Evolutionary conservation across 169 alveolate genomes (phyloP), one percentile per base, ranked within the genome.

Genomic region (Eimeria sp.): DNA sequence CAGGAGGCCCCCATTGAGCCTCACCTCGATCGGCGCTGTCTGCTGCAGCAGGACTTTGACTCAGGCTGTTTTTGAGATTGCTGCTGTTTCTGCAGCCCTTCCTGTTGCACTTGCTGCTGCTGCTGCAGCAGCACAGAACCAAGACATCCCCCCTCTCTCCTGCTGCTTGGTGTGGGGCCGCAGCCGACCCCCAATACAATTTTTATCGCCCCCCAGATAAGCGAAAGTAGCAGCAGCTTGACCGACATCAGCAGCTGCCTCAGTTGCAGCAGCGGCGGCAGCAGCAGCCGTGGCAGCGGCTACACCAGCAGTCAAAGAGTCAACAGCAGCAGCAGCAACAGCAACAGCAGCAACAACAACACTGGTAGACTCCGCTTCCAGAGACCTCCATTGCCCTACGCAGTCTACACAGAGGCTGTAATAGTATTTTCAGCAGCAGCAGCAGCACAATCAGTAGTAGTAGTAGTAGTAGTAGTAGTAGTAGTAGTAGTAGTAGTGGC

Each of bases 131-230:
- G 87, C 61, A 76, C 61, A 43, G 57, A 27, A 76, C 22, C 49
- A 47, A 76, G 87, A 72, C 87, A 76, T 61, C 87, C 18, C 18
- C 61, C 22, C 34, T 34, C 63, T 43, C 87, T 34, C 16, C 7
- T 76, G 61, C 65, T 43, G 87, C 87, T 34, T 11, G 65, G 87
- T 76, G 87, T 76, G 87, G 87, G 87, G 87, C 61, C 61, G 87
- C 87, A 43, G 40, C 65, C 61, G 65, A 76, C 87, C 45, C 87
- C 65, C 14, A 27, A 25, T 27, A 27, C 16, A 4, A 27, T 27
- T 40, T 72, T 49, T 11, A 45, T 30, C 13, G 49, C 16, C 43
- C 16, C 82, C 20, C 13, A 72, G 49, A 6, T 22, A 51, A 72
- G 25, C 11, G 0, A 72, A 72, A 3, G 40, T 25, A 25, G 30